A percentile compares a stretch with the other conserved stretches of the same genome.
Evolutionary conservation across 2,329 filamentous ascomycete species (phyloP).

Genomic region (Paraphaeosphaeria minitans): DNA sequence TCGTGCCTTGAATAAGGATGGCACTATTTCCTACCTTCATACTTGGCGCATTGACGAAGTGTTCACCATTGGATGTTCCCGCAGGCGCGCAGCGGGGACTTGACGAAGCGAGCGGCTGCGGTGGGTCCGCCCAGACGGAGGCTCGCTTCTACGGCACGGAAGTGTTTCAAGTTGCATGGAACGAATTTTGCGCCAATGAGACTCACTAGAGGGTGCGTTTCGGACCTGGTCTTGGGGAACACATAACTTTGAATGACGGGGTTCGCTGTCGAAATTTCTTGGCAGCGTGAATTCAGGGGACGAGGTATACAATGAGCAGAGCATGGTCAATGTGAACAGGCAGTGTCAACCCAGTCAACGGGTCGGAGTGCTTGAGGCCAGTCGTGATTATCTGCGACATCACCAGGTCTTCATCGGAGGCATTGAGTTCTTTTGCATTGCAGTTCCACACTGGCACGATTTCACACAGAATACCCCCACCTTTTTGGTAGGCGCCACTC

Average conservation of each 20-base stretch:
- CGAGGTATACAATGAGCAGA: not conserved
- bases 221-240: not conserved
- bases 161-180: not conserved
- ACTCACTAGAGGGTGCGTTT: not conserved
- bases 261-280: conserved; percentile 1
- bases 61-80: not conserved
- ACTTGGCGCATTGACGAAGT: conserved; percentile 5
- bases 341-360: not conserved
- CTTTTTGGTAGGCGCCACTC: not conserved
- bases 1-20: not conserved
- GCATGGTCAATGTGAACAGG: not conserved
- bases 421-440: conserved; percentile 1
- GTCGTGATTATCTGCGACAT: not conserved
- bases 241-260: conserved; percentile 1
- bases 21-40: conserved; percentile 1
- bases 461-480: not conserved
- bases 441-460: not conserved
- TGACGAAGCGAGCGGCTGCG: conserved; percentile 7
- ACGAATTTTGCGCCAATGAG: conserved; percentile 10
- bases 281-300: not conserved
- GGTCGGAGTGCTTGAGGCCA: not conserved
- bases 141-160: conserved; percentile 5
- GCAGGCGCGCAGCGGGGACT: not conserved
- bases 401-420: not conserved
- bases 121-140: conserved; percentile 1